These are phyloP conservation scores for Balakata baccata DNA, from an alignment of 345 rosid species.

Conservation along the genomic window DNA sequence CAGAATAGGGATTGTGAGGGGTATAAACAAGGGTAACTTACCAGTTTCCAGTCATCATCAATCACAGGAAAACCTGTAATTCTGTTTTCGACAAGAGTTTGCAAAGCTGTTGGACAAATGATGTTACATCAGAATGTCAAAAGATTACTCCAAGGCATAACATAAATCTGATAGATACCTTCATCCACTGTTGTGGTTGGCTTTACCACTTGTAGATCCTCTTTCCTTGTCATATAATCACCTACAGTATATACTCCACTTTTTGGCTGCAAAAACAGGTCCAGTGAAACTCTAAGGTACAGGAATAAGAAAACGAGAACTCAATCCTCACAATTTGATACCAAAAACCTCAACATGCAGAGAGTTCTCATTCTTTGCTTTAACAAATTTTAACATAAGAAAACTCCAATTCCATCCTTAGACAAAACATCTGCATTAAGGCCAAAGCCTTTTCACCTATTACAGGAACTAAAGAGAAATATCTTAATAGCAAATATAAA, in stretches of 20 bases:
- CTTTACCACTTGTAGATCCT: slow-evolving; percentile 63
- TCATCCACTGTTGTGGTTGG: slow-evolving; percentile 76
- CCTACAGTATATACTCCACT: slow-evolving; percentile 73
- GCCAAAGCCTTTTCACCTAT: neutral
- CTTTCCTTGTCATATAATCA: slow-evolving; percentile 80
- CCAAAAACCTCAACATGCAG: neutral
- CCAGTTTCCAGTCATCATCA: slow-evolving; percentile 86
- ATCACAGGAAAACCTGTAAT: slow-evolving; percentile 88
- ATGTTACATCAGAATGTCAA: neutral
- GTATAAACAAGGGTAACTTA: slow-evolving; percentile 22
- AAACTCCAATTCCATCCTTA: neutral
- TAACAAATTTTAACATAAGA: neutral
- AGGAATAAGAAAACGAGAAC: neutral
- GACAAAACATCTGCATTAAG: neutral
- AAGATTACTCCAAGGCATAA: neutral
- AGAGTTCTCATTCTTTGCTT: neutral
- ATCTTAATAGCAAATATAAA: neutral
- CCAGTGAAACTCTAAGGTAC: neutral
- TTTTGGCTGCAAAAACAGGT: slow-evolving; percentile 36
- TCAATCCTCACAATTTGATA: neutral
- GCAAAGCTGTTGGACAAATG: slow-evolving; percentile 52
- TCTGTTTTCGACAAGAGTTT: slow-evolving; percentile 75
- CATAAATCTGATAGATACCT: slow-evolving; percentile 40
- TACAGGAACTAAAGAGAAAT: neutral
- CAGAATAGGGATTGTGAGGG: neutral